Evolutionary conservation across 2,329 filamentous ascomycete species (phyloP), one percentile per base, ranked within the genome.

Genomic region (Monosporascus sp.): DNA sequence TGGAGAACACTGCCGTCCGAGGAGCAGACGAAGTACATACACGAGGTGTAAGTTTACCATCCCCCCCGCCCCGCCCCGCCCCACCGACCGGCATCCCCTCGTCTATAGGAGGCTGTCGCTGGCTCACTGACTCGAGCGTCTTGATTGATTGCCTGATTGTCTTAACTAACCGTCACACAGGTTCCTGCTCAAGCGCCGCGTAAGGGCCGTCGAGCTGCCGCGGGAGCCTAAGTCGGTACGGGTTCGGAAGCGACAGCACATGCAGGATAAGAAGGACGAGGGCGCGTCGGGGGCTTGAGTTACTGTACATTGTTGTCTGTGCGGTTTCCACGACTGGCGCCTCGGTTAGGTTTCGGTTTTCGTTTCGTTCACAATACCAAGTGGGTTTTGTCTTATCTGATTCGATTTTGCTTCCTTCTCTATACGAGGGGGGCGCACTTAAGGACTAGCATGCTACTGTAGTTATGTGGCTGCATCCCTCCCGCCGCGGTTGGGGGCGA

Each of bases 21-120:
- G 38, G 55, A 57, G 54, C 45, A 58, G 44, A 22, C 31, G n/a
- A 48, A 52, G 7, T 37, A 38, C 35, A 20, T 54, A 20, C 55
- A 14, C 35, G 53, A 20, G 31, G 51, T 59, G 57, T 59, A 55
- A 11, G 57, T 49, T 4, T 16, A 26, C 31, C n/a, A 16, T 27
- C n/a, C 7, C 19, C 14, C 22, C 11, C 6, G 3, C 22, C 43
- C 22, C 20, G 6, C 14, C 22, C 11, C 6, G 3, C 22, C 43
- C 22, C 20, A 14, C 5, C 24, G 3, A 14, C 43, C 43, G 3
- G 20, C 24, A 14, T 46, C 22, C 43, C 22, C 6, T 26, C 4
- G 3, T n/a, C 22, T 46, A 17, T 46, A 17, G 17, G 17, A 19
- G 17, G 5, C 17, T 20, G 19, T 41, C 31, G 38, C 38, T 20